These are phyloP conservation scores for Coemansia sp. DNA, from an alignment of 371 early-diverging fungal genomes.

Conservation along the genomic window DNA sequence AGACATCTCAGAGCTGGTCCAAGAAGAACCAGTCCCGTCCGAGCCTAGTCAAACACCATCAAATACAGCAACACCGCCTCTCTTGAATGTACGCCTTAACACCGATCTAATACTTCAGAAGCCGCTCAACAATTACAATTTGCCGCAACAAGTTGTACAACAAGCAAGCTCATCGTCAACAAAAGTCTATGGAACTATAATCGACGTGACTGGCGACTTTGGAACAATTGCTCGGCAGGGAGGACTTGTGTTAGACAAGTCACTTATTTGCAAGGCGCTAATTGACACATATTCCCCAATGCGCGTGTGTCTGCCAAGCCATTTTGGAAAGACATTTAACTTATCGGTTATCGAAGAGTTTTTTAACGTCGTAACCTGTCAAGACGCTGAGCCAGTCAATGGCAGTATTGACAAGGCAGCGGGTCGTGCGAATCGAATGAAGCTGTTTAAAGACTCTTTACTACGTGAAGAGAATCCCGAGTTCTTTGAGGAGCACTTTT, in stretches of 20 bases:
- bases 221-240: neutral
- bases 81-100: too few relatives aligned
- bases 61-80: too few relatives aligned
- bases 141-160: neutral
- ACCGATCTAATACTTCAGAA: neutral
- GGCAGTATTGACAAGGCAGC: neutral
- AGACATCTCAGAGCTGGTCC: too few relatives aligned
- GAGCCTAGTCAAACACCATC: too few relatives aligned
- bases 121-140: neutral
- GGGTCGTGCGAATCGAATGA: neutral
- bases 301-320: conserved; percentile 13
- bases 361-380: conserved; percentile 4
- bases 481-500: conserved; percentile 14
- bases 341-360: conserved; percentile 17
- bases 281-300: neutral
- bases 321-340: conserved; percentile 22
- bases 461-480: neutral
- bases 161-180: neutral
- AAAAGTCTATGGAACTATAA: neutral
- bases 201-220: neutral
- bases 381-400: neutral
- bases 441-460: conserved; percentile 6
- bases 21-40: too few relatives aligned
- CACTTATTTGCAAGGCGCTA: conserved; percentile 18
- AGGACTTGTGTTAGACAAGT: conserved; percentile 8